Percentiles rank a stretch among this genome's conserved stretches.
Conservation (phyloP, 306 rosid genomes). For the Trifolium subterraneum region DNA sequence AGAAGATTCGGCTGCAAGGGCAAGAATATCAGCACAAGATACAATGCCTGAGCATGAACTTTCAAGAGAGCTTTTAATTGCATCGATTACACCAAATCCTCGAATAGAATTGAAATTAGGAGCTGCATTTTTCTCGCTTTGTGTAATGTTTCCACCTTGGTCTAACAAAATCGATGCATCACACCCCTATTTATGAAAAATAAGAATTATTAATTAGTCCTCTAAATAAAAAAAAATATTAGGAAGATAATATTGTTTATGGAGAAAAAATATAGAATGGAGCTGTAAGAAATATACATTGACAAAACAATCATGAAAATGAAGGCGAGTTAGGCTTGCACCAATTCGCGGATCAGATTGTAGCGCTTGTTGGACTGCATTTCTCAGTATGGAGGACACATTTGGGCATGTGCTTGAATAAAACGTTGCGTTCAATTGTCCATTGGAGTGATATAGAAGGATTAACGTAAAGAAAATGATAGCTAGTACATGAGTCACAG, state of each 20-base stretch:
- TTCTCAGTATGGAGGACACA: conserved; percentile 57
- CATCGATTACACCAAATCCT: conserved; percentile 64
- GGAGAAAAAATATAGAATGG: neutral
- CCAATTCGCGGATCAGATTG: conserved; percentile 63
- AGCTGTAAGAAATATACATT: conserved; percentile 26
- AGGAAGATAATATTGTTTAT: neutral
- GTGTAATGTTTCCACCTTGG: conserved; percentile 56
- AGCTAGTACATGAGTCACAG: conserved; percentile 22
- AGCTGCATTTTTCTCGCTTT: conserved; percentile 71
- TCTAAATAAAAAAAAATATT: neutral
- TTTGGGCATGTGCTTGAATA: conserved; percentile 66
- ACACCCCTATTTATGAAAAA: conserved; percentile 57
- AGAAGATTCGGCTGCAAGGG: conserved; percentile 69
- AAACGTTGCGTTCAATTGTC: conserved; percentile 62
- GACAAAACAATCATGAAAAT: conserved; percentile 77
- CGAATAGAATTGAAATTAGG: conserved; percentile 56
- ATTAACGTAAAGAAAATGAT: conserved; percentile 33
- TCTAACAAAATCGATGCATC: conserved; percentile 74
- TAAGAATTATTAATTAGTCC: neutral
- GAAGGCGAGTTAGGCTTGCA: conserved; percentile 71
- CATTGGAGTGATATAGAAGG: conserved; percentile 41
- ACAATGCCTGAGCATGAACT: conserved; percentile 66
- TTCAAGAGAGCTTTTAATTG: conserved; percentile 67
- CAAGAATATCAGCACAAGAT: conserved; percentile 80
- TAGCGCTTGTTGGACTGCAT: conserved; percentile 56